Conservation (phyloP, 2,329 filamentous ascomycete species). For the Graphiopsis chlorocephala region DNA sequence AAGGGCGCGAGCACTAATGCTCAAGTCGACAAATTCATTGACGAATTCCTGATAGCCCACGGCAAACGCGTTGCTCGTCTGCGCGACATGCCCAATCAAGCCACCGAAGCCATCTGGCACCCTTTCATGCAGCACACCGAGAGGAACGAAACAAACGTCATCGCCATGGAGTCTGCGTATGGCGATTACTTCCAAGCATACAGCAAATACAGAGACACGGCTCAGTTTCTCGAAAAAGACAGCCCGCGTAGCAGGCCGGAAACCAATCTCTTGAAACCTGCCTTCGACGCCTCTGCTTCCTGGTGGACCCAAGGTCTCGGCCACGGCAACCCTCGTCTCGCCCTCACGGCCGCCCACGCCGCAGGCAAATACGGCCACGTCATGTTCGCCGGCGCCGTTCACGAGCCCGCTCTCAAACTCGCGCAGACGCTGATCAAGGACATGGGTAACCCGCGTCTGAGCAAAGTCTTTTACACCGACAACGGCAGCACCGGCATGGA, state of each 20-base stretch:
- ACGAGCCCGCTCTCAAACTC: conserved; percentile 70
- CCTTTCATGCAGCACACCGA: conserved; percentile 79
- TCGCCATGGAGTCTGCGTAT: conserved; percentile 75
- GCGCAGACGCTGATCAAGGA: conserved; percentile 62
- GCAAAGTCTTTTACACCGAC: conserved; percentile 77
- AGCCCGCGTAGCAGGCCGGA: background rate
- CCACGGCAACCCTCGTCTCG: conserved; percentile 69
- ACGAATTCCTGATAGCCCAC: conserved; percentile 55
- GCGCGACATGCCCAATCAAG: conserved; percentile 59
- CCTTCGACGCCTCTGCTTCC: conserved; percentile 80
- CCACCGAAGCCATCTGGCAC: conserved; percentile 72
- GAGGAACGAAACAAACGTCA: conserved; percentile 61
- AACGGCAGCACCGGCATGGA: conserved; percentile 82
- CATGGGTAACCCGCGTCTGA: conserved; percentile 62
- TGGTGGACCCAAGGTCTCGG: conserved; percentile 92
- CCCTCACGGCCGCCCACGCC: conserved; percentile 74
- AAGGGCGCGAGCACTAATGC: conserved; percentile 41
- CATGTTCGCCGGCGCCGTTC: conserved; percentile 80
- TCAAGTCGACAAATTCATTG: conserved; percentile 47
- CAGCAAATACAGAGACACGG: conserved; percentile 31
- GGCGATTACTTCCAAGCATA: conserved; percentile 73
- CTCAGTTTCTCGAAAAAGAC: conserved; percentile 5
- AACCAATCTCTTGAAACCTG: conserved; percentile 54
- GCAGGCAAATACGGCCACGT: conserved; percentile 83
- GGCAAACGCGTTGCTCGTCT: conserved; percentile 56